Percentiles rank a stretch among this genome's conserved stretches.
Evolutionary conservation across 2,329 filamentous ascomycete species (phyloP).

Genomic region (Neonectria hederae): DNA sequence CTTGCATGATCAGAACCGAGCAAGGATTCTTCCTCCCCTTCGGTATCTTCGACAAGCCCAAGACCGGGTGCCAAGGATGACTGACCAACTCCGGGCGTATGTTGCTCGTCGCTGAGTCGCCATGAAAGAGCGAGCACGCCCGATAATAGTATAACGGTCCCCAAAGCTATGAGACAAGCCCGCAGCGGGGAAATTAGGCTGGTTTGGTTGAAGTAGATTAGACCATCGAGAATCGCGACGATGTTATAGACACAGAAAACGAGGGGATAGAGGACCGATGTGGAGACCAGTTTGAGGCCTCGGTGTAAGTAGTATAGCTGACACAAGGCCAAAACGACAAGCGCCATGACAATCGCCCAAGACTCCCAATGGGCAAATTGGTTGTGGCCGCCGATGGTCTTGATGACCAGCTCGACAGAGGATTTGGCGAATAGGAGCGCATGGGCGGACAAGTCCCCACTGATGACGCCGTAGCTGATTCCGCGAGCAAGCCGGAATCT

Average conservation of each 20-base stretch:
- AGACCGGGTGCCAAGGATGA: constrained; percentile 84
- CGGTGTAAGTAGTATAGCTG: constrained; percentile 96
- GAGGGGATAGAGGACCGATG: constrained; percentile 93
- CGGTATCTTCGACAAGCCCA: constrained; percentile 77
- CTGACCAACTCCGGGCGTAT: constrained; percentile 66
- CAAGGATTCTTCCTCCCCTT: constrained; percentile 67
- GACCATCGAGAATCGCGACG: constrained; percentile 93
- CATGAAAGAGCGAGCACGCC: constrained; percentile 94
- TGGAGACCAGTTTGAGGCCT: constrained; percentile 93
- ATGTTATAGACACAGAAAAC: constrained; percentile 99
- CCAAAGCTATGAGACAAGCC: constrained; percentile 83
- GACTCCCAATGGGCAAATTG: constrained; percentile 97
- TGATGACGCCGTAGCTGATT: constrained; percentile 87
- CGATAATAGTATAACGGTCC: constrained; percentile 84
- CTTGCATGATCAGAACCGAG: constrained; percentile 57
- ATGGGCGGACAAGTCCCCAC: constrained; percentile 93
- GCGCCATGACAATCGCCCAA: constrained; percentile 86
- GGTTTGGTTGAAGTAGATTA: constrained; percentile 96
- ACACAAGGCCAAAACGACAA: constrained; percentile 82
- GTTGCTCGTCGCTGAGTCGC: constrained; percentile 84
- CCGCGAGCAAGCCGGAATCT: constrained; percentile 81
- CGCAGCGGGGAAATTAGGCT: constrained; percentile 79
- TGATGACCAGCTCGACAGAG: constrained; percentile 91
- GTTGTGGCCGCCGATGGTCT: constrained; percentile 85
- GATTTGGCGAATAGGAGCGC: constrained; percentile 94